Evolutionary conservation across 2,329 filamentous ascomycete genomes (phyloP), one percentile per base, ranked within the genome.

Genomic region (Talaromyces albobiverticillius): DNA sequence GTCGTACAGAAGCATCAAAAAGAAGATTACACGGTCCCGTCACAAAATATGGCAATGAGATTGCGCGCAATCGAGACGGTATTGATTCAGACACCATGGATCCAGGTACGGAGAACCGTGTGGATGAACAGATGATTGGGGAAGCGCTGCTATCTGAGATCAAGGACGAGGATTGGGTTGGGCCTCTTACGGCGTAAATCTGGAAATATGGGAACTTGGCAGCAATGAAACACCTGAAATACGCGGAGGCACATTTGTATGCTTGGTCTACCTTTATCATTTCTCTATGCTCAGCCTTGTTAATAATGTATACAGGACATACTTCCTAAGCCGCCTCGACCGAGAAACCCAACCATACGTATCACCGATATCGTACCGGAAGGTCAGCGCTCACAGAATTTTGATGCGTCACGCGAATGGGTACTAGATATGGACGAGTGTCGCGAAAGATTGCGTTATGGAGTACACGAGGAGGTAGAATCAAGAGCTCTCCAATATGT

Each of bases 281-380:
- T 26, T 18, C 32, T 8, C 10, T 34, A 23, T 7, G 20, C 16
- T 18, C 36, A 31, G 29, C 34, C 25, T 25, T 26, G 23, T 36
- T 38, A 22, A 61, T 31, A 40, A 65, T 66, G 14, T 34, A 3
- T 34, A 34, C 31, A 34, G 31, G n/a, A n/a, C 2, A 34, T 34
- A n/a, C 31, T 34, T 13, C 31, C 31, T 4, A 34, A 34, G 11
- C 31, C 31, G 2, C 2, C 7, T n/a, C 31, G 7, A 14, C 7
- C 2, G 5, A 3, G 11, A n/a, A 34, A 34, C 31, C 31, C 31
- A 34, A 34, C 31, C 31, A 34, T 34, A 34, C 31, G 2, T n/a
- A 34, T 34, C 13, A 34, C 31, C 11, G 31, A 34, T 6, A 34
- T 34, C n/a, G n/a, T 34, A 34, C 31, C 31, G 11, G 7, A 14